Conservation (phyloP, 2,329 filamentous ascomycete species). For the Trichoderma citrinoviride region DNA sequence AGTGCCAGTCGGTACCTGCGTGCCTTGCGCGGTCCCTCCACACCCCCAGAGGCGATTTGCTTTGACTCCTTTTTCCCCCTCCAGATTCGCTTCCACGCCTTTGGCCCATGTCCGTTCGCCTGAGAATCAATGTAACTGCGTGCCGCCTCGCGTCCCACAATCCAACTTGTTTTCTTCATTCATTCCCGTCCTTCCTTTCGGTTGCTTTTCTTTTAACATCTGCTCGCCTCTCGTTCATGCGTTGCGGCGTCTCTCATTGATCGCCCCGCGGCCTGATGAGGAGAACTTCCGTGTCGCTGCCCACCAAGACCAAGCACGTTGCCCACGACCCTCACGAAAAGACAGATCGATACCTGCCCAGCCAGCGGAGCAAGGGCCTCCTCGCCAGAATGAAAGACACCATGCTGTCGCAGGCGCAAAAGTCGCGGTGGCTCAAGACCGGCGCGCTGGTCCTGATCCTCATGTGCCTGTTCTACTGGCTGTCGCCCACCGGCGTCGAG, state of each 20-base stretch:
- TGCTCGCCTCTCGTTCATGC: slow-evolving; percentile 24
- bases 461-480: slow-evolving; percentile 61
- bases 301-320: slow-evolving; percentile 58
- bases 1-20: neutral
- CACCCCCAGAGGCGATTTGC: neutral
- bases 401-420: slow-evolving; percentile 63
- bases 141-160: slow-evolving; percentile 4
- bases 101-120: slow-evolving; percentile 2
- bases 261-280: slow-evolving; percentile 48
- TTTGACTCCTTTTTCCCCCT: slow-evolving; percentile 15
- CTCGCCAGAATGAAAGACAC: slow-evolving; percentile 56
- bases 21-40: slow-evolving; percentile 6
- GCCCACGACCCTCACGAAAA: slow-evolving; percentile 64
- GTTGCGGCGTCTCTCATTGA: slow-evolving; percentile 31
- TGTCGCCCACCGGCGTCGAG: slow-evolving; percentile 58
- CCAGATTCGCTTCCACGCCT: slow-evolving; percentile 8
- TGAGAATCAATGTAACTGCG: slow-evolving; percentile 7
- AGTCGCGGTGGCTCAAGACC: slow-evolving; percentile 64
- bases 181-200: slow-evolving; percentile 11
- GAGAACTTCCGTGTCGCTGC: slow-evolving; percentile 63
- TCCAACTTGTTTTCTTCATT: slow-evolving; percentile 16
- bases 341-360: slow-evolving; percentile 55
- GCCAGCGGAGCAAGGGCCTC: slow-evolving; percentile 46
- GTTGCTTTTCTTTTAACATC: neutral
- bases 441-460: slow-evolving; percentile 59